Evolutionary conservation across 305 asterid species (phyloP).

Genomic region (Solanum hybrid): DNA sequence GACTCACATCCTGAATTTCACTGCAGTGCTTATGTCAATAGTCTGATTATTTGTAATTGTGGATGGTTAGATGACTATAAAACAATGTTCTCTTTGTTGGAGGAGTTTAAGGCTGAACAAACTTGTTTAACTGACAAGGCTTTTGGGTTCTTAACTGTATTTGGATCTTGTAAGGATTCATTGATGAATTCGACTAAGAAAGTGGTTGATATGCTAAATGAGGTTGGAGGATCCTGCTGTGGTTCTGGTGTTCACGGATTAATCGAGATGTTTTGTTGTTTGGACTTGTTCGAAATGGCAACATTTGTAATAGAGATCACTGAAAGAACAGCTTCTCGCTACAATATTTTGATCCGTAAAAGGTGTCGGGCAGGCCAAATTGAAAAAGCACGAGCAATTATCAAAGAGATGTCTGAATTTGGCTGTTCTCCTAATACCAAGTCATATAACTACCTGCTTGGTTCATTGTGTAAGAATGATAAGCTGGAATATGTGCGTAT

Average conservation of each 20-base stretch:
- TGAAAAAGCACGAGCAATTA: conserved; percentile 44
- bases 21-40: conserved; percentile 10
- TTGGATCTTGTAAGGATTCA: not conserved
- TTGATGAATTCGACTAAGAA: conserved; percentile 1
- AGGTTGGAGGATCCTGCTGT: conserved; percentile 16
- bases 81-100: conserved; percentile 9
- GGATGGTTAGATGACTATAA: conserved; percentile 16
- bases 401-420: conserved; percentile 45
- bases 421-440: conserved; percentile 28
- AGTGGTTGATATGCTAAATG: conserved; percentile 10
- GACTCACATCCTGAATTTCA: not conserved
- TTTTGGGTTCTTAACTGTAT: conserved; percentile 11
- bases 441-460: conserved; percentile 57
- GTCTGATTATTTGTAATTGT: conserved; percentile 16
- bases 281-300: conserved; percentile 57
- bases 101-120: conserved; percentile 1
- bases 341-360: conserved; percentile 54
- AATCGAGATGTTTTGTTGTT: conserved; percentile 54
- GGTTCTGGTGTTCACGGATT: conserved; percentile 33
- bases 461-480: conserved; percentile 45
- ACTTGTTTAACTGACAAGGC: conserved; percentile 11
- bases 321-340: conserved; percentile 33
- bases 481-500: conserved; percentile 31
- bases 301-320: conserved; percentile 48
- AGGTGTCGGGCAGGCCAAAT: conserved; percentile 51